Percentiles rank a stretch among this genome's conserved stretches.
These are phyloP conservation scores for Scleroderma citrinum DNA, from an alignment of 768 basidiomycete genomes.

Conservation along the genomic window DNA sequence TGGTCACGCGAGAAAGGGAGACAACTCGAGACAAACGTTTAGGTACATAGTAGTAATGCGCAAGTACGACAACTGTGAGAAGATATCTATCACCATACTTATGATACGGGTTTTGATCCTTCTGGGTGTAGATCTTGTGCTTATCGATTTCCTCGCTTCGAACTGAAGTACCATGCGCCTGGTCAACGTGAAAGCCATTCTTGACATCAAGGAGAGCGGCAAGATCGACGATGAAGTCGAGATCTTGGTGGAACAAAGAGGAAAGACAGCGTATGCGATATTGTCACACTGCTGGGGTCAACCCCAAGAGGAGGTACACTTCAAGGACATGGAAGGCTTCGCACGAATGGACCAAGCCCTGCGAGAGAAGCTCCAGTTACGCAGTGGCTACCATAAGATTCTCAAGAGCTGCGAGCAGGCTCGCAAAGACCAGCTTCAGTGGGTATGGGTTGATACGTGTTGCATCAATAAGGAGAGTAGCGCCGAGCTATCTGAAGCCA, in stretches of 20 bases:
- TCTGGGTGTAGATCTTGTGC: too few species aligned
- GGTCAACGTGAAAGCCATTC: too few species aligned
- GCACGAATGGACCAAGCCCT: not conserved
- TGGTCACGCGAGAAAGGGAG: too few species aligned
- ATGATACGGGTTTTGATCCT: too few species aligned
- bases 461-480: slow-evolving; percentile 18
- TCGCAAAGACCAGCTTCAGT: slow-evolving; percentile 1
- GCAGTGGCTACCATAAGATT: slow-evolving; percentile 1
- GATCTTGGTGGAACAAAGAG: not conserved
- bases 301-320: not conserved
- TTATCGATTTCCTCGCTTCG: too few species aligned
- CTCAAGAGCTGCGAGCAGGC: not conserved
- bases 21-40: too few species aligned
- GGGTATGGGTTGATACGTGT: slow-evolving; percentile 13
- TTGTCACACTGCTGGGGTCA: slow-evolving; percentile 3
- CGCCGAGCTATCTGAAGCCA: slow-evolving; percentile 13
- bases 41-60: too few species aligned
- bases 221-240: not conserved
- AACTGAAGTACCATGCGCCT: too few species aligned
- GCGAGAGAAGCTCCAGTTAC: not conserved
- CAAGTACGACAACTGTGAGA: too few species aligned
- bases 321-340: not conserved
- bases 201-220: not conserved
- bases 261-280: slow-evolving; percentile 1
- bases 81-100: too few species aligned